phyloP scores from a whole-genome alignment of 345 rosid species.

The Rhodamnia argentea region DNA sequence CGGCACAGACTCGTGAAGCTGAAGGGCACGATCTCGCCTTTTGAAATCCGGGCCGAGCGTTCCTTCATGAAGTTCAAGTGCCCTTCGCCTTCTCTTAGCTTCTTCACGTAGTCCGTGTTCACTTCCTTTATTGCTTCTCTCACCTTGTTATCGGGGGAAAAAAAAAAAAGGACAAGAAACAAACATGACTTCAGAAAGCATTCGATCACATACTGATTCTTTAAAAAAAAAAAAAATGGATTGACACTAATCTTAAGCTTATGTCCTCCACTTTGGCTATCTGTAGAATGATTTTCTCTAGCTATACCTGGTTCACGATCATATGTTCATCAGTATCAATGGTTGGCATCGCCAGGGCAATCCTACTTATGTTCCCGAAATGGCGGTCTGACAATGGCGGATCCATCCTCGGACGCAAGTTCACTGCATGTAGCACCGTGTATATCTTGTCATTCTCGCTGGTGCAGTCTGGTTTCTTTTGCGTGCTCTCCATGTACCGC shows the following conservation, averaged over 20 bases:
- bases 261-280: neutral
- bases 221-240: neutral
- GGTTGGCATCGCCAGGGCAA: neutral
- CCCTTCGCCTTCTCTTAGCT: neutral
- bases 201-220: neutral
- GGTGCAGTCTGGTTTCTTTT: neutral
- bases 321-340: neutral
- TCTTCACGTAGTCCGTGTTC: neutral
- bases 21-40: slow-evolving; percentile 1
- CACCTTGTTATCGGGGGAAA: neutral
- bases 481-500: slow-evolving; percentile 2
- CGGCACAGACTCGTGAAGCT: slow-evolving; percentile 28
- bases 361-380: slow-evolving; percentile 16
- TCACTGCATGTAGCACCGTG: slow-evolving; percentile 4
- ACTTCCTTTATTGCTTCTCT: slow-evolving; percentile 4
- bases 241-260: neutral
- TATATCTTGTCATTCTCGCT: neutral
- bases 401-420: slow-evolving; percentile 12
- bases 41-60: neutral
- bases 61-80: slow-evolving; percentile 2
- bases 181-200: neutral
- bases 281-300: neutral
- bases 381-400: slow-evolving; percentile 2
- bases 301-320: neutral
- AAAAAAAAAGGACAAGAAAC: neutral